These are phyloP conservation scores for Erigeron canadensis DNA, from an alignment of 129 eudicot species.

Conservation along the genomic window DNA sequence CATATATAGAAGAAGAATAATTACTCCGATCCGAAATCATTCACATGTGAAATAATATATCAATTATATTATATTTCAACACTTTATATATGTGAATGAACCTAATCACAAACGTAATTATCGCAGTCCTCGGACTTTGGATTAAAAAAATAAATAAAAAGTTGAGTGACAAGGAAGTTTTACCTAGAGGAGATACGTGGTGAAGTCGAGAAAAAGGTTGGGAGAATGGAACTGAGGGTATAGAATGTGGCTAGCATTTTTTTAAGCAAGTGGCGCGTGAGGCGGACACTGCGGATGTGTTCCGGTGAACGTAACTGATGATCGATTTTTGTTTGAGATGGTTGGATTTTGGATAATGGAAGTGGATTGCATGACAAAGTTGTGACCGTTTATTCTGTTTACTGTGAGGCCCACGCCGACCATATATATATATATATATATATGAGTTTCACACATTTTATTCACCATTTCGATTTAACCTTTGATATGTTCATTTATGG, in stretches of 20 bases:
- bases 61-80: too few relatives aligned
- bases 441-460: background rate
- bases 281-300: background rate
- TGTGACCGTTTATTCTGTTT: constrained; percentile 32
- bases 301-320: background rate
- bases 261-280: constrained; percentile 20
- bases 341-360: constrained; percentile 21
- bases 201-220: constrained; percentile 17
- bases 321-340: background rate
- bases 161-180: background rate
- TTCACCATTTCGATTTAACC: background rate
- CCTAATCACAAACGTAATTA: too few relatives aligned
- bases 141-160: background rate
- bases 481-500: too few relatives aligned
- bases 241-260: constrained; percentile 18
- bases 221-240: constrained; percentile 14
- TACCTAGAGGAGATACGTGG: constrained; percentile 30
- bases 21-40: too few relatives aligned
- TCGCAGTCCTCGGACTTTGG: background rate
- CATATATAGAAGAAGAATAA: too few relatives aligned
- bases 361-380: constrained; percentile 17
- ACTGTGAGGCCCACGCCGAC: background rate
- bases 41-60: background rate
- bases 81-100: background rate
- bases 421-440: too few relatives aligned